These are phyloP conservation scores for Saccharomyces mikatae DNA, from an alignment of 805 yeast genomes.

Conservation along the genomic window DNA sequence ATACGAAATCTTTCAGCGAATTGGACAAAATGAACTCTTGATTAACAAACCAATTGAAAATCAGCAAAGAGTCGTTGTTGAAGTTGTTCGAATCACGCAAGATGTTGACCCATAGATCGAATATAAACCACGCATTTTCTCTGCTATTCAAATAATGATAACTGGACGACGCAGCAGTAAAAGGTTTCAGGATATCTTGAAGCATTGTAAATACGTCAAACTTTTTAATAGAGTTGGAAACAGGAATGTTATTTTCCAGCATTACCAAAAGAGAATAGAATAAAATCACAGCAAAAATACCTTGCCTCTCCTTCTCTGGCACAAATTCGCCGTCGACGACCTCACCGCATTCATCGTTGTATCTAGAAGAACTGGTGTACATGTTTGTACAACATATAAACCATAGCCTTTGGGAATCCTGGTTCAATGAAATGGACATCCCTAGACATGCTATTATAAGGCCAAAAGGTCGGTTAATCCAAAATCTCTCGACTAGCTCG, in stretches of 20 bases:
- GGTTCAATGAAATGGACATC: not conserved
- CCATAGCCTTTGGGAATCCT: not conserved
- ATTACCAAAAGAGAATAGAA: not conserved
- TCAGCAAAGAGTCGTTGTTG: slow-evolving; percentile 3
- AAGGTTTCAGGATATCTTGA: not conserved
- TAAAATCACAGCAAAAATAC: not conserved
- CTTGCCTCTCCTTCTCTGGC: not conserved
- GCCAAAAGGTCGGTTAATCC: not conserved
- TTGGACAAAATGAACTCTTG: not conserved
- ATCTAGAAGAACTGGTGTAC: not conserved
- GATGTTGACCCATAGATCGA: slow-evolving; percentile 7
- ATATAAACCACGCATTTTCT: slow-evolving; percentile 5
- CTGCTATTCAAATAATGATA: not conserved
- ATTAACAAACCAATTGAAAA: slow-evolving; percentile 6
- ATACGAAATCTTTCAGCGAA: not conserved
- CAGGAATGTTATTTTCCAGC: not conserved
- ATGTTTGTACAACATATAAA: not conserved
- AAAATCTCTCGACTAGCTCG: not conserved
- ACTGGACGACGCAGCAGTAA: not conserved
- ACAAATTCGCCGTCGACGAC: not conserved
- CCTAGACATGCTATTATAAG: not conserved
- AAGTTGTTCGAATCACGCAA: slow-evolving; percentile 3
- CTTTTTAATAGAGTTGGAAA: not conserved
- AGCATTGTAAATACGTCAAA: not conserved
- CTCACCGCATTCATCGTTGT: not conserved